Evolutionary conservation across 148 eudicot species (phyloP).

Genomic region (Vaccinium vitisidaea): DNA sequence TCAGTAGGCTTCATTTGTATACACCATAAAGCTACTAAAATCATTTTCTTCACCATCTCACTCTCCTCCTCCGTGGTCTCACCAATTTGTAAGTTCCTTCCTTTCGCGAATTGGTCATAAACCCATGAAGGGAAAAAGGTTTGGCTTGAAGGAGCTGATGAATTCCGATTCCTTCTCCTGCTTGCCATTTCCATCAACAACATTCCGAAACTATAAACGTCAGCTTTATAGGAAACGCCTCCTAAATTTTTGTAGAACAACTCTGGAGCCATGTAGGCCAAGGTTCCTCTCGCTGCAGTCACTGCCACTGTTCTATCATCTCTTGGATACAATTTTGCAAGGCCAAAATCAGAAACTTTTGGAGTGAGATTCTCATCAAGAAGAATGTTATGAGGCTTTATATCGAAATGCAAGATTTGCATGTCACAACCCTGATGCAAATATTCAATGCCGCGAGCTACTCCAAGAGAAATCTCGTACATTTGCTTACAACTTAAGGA

Average conservation of each 20-base stretch:
- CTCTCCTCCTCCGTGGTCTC: neutral
- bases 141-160: neutral
- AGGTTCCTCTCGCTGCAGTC: constrained; percentile 18
- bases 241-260: constrained; percentile 13
- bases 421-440: constrained; percentile 28
- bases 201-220: constrained; percentile 15
- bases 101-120: neutral
- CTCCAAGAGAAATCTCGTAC: constrained; percentile 22
- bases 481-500: constrained; percentile 16
- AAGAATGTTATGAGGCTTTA: constrained; percentile 28
- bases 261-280: constrained; percentile 14
- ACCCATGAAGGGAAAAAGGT: constrained; percentile 8
- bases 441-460: constrained; percentile 22
- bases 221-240: constrained; percentile 13
- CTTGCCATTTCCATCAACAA: constrained; percentile 12
- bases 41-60: constrained; percentile 11
- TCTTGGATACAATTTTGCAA: constrained; percentile 14
- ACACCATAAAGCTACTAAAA: constrained; percentile 12
- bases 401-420: constrained; percentile 26
- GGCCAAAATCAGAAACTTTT: constrained; percentile 27
- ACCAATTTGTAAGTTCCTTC: neutral
- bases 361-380: constrained; percentile 23
- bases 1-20: constrained; percentile 13
- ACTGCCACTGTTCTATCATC: constrained; percentile 14
- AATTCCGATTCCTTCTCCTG: neutral